Evolutionary conservation across 2,329 filamentous ascomycete species (phyloP), one percentile per base, ranked within the genome.

Genomic region (Aquanectria penicillioides): DNA sequence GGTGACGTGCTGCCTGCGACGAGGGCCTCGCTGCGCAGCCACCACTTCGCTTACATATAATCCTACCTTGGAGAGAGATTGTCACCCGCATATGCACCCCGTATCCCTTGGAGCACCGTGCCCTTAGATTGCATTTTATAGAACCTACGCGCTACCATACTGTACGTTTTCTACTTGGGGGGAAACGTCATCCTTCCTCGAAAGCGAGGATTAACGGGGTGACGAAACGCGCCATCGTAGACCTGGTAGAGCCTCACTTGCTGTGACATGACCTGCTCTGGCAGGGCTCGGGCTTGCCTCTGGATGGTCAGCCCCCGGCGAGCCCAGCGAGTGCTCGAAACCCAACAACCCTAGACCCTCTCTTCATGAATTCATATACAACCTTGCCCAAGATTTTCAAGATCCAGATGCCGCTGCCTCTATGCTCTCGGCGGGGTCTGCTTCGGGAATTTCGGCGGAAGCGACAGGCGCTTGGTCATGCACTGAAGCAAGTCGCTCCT

Each of bases 401-500:
- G 68, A 67, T 31, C 65, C 68, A 43, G 68, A 62, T 44, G 62
- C 65, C 48, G 62, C 56, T 34, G 62, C 64, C 15, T 64, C 63
- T 31, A 63, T 60, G 11, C 58, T 63, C 38, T 63, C 65, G 3
- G 51, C 34, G 12, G 64, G 60, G 58, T 63, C 40, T 62, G n/a
- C 63, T 15, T 57, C 43, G 18, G 61, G 62, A 31, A 48, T 63
- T 17, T 51, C 55, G n/a, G 57, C 55, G 13, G 65, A 47, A 15
- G 59, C 54, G 20, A 37, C 52, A 47, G 63, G 53, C 12, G 10
- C 17, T 1, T n/a, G n/a, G n/a, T 72, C 77, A 47, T 77, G 71
- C 22, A 73, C 48, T 11, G 69, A 63, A 18, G 72, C 70, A 65
- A 89, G 59, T 18, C 86, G 81, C 34, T 97, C 92, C 67, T 93